phyloP scores from a whole-genome alignment of 306 rosid species.

The Coriaria nepalensis region DNA sequence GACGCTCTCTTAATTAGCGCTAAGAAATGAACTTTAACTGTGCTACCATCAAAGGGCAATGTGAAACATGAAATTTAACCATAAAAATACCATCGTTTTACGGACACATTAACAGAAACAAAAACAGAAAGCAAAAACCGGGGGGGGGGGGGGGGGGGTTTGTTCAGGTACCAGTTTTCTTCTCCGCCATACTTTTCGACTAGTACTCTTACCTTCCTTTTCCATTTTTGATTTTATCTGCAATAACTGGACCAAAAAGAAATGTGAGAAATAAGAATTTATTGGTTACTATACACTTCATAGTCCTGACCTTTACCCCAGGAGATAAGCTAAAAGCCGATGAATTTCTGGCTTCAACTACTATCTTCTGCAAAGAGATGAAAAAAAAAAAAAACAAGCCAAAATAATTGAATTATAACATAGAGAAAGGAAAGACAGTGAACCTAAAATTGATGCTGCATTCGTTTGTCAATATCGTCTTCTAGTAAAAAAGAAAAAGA shows the following conservation, averaged over 20 bases:
- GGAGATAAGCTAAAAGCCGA: constrained; percentile 23
- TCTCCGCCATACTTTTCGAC: constrained; percentile 69
- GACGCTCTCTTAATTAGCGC: no score
- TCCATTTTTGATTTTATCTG: constrained; percentile 44
- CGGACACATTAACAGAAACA: background rate
- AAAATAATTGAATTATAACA: no score
- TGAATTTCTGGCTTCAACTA: constrained; percentile 25
- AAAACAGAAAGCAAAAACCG: background rate
- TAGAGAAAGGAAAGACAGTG: no score
- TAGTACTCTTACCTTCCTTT: constrained; percentile 22
- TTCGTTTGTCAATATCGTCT: no score
- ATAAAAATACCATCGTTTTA: constrained; percentile 4
- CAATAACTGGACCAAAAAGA: constrained; percentile 12
- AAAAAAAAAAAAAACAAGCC: no score
- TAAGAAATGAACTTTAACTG: no score
- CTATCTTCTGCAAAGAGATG: constrained; percentile 48
- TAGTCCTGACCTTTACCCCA: constrained; percentile 33
- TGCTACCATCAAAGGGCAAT: no score
- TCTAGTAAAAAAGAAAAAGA: no score
- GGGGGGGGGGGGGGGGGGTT: no score
- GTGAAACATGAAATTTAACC: no score
- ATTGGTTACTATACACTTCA: background rate
- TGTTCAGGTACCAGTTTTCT: constrained; percentile 61
- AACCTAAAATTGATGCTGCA: no score
- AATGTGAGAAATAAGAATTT: background rate